Base-by-base conservation (phyloP, 2,329 filamentous ascomycete genomes). In the Stylonectria norvegica region DNA sequence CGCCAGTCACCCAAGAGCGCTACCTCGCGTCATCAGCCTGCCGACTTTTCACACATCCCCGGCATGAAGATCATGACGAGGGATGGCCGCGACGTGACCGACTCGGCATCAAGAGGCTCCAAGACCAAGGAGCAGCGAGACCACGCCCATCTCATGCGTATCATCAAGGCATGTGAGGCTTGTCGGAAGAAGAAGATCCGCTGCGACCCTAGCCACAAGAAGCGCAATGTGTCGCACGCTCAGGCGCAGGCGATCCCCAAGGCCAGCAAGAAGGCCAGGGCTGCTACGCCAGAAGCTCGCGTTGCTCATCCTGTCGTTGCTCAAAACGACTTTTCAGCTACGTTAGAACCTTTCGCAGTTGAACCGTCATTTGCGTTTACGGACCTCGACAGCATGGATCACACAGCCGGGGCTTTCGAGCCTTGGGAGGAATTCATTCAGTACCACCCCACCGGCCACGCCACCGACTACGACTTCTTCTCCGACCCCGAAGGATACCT, bases 71-170 rank as follows among this genome's bases (percentile, higher is more conserved):
- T 84, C 48, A 71, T 83, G 67, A 83, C 79, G 42, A 76, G 72
- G 58, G 78, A 81, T 48, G 80, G 80, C 34, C 64, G 66, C 29
- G 80, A 84, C 56, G 74, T 84, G 40, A 84, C 80, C 31, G 77
- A 80, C 60, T 72, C 74, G 40, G 76, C 77, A 11, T 79, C 77
- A 12, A 72, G 79, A 27, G 78, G 79, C 22, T 78, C 73, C 60
- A 83, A 83, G 66, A 81, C 80, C 37, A 81, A 80, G 69, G 79
- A 83, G 67, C 79, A 83, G 67, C 73, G 80, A 22, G 79, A 83
- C 38, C 80, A 83, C 55, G 80, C 80, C 5, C 79, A 82, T 50
- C 64, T 83, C 33, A 83, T 84, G 76, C 70, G 80, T 44, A 79
- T 80, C 56, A 78, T 83, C 59, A 82, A 82, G 65, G 80, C 80